Evolutionary conservation across 2,329 filamentous ascomycete genomes (phyloP).

Genomic region (Fonsecaea monophora): DNA sequence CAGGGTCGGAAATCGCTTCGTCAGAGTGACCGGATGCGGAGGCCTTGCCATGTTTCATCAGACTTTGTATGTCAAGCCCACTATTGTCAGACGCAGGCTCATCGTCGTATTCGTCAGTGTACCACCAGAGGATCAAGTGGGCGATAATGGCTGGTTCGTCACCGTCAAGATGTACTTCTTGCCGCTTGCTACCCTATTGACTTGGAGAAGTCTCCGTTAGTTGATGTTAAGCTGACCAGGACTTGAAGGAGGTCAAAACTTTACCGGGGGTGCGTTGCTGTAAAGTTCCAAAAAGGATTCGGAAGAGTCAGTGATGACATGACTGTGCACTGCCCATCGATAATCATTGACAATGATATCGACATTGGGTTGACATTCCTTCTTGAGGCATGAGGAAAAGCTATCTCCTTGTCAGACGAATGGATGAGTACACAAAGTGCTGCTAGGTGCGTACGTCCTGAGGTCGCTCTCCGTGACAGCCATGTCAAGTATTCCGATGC

Average conservation of each 20-base stretch:
- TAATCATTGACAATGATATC: conserved; percentile 16
- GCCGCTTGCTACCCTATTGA: neutral
- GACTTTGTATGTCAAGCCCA: conserved; percentile 1
- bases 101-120: conserved; percentile 15
- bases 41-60: conserved; percentile 13
- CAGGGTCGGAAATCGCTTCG: neutral
- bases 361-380: conserved; percentile 21
- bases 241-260: neutral
- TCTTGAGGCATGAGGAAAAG: conserved; percentile 18
- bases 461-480: conserved; percentile 3
- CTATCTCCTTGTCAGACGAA: neutral
- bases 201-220: neutral
- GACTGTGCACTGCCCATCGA: conserved; percentile 21
- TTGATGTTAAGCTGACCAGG: neutral
- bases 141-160: conserved; percentile 31
- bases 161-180: conserved; percentile 15
- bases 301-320: neutral
- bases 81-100: neutral
- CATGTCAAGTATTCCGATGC: neutral
- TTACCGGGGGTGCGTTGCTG: neutral
- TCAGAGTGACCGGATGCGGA: neutral
- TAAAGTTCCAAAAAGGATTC: conserved; percentile 13
- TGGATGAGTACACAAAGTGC: neutral
- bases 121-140: conserved; percentile 27
- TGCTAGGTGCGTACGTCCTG: neutral